A percentile compares a stretch with the other conserved stretches of the same genome.
These are phyloP conservation scores for Neurospora pannonica DNA, from an alignment of 495 filamentous ascomycete genomes.

Conservation along the genomic window DNA sequence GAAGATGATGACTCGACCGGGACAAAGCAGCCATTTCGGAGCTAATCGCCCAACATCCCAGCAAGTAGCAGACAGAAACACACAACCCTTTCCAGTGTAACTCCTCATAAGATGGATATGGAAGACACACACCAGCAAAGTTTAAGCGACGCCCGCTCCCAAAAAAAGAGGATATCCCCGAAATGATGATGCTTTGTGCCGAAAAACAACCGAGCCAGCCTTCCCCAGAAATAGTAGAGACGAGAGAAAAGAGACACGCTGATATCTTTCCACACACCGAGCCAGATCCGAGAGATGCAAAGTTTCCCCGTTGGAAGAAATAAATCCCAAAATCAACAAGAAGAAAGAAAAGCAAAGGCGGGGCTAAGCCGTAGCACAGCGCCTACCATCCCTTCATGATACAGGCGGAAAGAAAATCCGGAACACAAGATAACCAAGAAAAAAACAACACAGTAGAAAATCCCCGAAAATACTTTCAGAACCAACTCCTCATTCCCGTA, in stretches of 20 bases:
- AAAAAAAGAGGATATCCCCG: not conserved
- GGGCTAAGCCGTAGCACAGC: constrained; percentile 5
- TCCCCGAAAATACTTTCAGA: constrained; percentile 11
- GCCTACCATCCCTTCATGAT: constrained; percentile 18
- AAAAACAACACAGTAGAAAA: constrained; percentile 1
- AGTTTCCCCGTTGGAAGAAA: constrained; percentile 10
- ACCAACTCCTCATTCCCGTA: constrained; percentile 19
- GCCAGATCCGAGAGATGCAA: constrained; percentile 23
- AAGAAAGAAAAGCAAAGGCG: constrained; percentile 11
- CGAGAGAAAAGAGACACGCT: not conserved
- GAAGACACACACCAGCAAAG: not conserved
- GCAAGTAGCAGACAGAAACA: not conserved
- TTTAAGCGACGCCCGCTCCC: not conserved
- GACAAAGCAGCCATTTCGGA: not conserved
- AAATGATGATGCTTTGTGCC: constrained; percentile 1
- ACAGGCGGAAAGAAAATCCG: constrained; percentile 10
- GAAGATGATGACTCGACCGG: not conserved
- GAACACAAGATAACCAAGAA: not conserved
- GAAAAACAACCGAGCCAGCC: not conserved
- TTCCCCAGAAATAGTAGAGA: not conserved
- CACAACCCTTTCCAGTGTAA: not conserved
- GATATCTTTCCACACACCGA: not conserved
- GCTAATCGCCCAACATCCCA: not conserved
- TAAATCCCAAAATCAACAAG: constrained; percentile 10
- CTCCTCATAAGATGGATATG: not conserved